phyloP scores from a whole-genome alignment of 345 rosid species.

The Carallia brachiata region DNA sequence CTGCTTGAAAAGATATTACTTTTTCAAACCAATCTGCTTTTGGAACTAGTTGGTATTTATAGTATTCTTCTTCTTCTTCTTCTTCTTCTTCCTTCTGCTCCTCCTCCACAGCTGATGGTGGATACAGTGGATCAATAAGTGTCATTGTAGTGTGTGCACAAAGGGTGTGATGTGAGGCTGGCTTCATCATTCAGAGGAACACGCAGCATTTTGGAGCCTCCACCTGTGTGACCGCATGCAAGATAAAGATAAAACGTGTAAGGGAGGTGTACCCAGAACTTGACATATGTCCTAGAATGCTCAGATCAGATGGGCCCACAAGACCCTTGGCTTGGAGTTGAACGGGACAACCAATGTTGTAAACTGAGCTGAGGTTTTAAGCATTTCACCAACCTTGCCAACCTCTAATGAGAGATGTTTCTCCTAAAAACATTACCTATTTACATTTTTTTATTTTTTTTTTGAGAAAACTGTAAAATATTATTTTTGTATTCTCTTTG shows the following conservation, averaged over 20 bases:
- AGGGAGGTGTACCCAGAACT: not conserved
- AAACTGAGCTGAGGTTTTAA: no score
- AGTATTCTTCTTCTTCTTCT: conserved; percentile 8
- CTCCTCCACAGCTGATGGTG: conserved; percentile 5
- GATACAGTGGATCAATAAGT: not conserved
- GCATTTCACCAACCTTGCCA: no score
- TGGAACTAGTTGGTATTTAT: conserved; percentile 14
- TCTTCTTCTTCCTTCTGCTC: not conserved
- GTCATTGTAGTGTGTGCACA: no score
- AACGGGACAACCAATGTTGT: no score
- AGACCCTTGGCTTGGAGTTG: no score
- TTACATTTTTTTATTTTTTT: no score
- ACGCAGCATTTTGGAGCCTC: not conserved
- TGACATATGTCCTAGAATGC: conserved; percentile 3
- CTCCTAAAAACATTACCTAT: no score
- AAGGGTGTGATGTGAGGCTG: not conserved
- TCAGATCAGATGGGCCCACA: no score
- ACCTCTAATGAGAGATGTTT: no score
- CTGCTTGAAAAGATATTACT: conserved; percentile 43
- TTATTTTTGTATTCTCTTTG: no score
- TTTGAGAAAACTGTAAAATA: no score
- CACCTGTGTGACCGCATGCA: not conserved
- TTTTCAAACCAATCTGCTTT: conserved; percentile 14
- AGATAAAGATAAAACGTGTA: conserved; percentile 6
- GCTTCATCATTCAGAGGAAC: not conserved